Base-by-base conservation (phyloP, 228 moss, liverwort and hornwort genomes). In the Sphagnum fallax region DNA sequence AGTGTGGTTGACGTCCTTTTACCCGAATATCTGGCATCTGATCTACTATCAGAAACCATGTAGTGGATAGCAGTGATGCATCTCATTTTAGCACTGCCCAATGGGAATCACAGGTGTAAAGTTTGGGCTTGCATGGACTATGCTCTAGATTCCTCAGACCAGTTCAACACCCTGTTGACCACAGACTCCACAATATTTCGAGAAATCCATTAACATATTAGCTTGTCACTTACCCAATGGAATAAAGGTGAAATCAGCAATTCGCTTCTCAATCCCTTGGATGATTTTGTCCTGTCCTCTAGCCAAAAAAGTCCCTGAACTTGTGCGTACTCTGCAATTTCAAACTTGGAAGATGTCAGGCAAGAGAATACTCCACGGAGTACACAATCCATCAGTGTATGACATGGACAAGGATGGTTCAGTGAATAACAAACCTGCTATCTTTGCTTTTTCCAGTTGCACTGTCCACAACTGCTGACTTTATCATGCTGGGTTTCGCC, bases 391-490 rank as follows among this genome's bases (percentile, higher is more conserved):
- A 12, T 8, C 9, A 12, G 9, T 55, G 55, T 55, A 8, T 55
- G 55, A 8, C 32, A 32, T 32, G 32, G 32, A 32, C 32, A 32
- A 32, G 32, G 32, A 32, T 32, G 2, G 32, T 32, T 32, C 32
- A 32, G 32, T 32, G 32, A 32, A 32, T 55, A 55, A 76, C 78
- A 15, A 64, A 95, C 95, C 95, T 88, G 78, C 98, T 98, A 69
- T 98, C 98, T 84, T 94, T 98, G 79, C 98, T 98, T 80, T 92
- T 85, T 70, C 98, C 98, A 58, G 98, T 98, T 63, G 94, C 87
- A 78, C 98, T 98, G 81, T 98, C 98, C 63, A 98, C 94, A 48
- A 98, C 98, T 60, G 98, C 94, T 18, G 98, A 98, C 72, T 94
- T 94, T 80, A 85, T 82, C 90, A 98, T 81, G 66, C 73, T 87